Evolutionary conservation across 2,329 filamentous ascomycete species (phyloP).

Genomic region (Juglanconis oblonga): DNA sequence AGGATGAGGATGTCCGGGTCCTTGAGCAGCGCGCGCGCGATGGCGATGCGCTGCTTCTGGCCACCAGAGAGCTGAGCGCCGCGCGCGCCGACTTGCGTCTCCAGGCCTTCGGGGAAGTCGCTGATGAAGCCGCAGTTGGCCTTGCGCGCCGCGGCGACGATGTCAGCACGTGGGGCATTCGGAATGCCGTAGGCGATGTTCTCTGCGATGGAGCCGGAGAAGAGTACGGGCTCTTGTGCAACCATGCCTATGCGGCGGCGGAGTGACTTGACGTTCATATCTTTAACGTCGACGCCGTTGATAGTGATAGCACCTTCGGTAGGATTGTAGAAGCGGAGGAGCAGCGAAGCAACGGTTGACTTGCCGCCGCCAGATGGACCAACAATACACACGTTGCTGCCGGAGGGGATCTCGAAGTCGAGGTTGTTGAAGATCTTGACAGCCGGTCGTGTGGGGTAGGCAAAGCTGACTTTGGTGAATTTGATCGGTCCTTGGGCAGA

Average conservation of each 20-base stretch:
- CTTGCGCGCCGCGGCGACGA: constrained; percentile 80
- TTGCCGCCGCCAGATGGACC: constrained; percentile 95
- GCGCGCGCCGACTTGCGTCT: constrained; percentile 88
- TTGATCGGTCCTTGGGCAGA: constrained; percentile 86
- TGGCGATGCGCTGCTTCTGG: constrained; percentile 97
- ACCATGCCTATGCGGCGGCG: constrained; percentile 92
- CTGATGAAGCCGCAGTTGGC: constrained; percentile 97
- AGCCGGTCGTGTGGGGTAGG: constrained; percentile 89
- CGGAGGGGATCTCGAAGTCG: constrained; percentile 86
- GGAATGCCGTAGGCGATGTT: constrained; percentile 92
- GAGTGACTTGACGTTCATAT: constrained; percentile 90
- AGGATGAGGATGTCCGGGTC: constrained; percentile 95
- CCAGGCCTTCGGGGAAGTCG: constrained; percentile 92
- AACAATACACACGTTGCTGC: constrained; percentile 93
- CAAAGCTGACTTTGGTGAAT: constrained; percentile 82
- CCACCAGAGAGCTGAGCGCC: constrained; percentile 93
- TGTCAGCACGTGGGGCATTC: constrained; percentile 71
- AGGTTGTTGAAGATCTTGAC: constrained; percentile 88
- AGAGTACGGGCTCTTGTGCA: constrained; percentile 90
- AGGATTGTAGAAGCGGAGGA: constrained; percentile 88
- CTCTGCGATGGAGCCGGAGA: constrained; percentile 79
- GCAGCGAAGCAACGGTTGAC: constrained; percentile 87
- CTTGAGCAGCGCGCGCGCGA: constrained; percentile 90
- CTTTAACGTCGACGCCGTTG: constrained; percentile 76
- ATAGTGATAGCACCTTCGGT: constrained; percentile 76